A percentile compares a stretch with the other conserved stretches of the same genome.
phyloP scores from a whole-genome alignment of 495 filamentous ascomycete species.

The Hyaloscypha hepaticicola region DNA sequence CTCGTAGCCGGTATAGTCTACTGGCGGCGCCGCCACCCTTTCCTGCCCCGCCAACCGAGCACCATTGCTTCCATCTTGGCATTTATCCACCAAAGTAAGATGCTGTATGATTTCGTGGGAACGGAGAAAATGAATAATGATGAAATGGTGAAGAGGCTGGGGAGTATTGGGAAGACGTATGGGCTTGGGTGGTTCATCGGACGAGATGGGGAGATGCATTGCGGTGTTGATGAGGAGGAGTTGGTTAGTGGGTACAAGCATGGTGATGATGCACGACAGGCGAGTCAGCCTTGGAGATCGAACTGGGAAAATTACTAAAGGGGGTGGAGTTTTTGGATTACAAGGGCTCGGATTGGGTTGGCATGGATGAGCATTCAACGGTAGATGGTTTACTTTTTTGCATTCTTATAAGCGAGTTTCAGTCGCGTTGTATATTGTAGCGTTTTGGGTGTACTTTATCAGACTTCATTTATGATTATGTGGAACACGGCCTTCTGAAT shows the following conservation, averaged over 20 bases:
- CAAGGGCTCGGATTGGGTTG: background rate
- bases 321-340: background rate
- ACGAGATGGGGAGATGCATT: slow-evolving; percentile 61
- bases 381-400: background rate
- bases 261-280: slow-evolving; percentile 40
- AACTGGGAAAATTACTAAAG: slow-evolving; percentile 26
- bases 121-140: slow-evolving; percentile 58
- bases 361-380: background rate
- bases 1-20: slow-evolving; percentile 54
- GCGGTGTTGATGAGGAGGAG: slow-evolving; percentile 71
- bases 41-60: slow-evolving; percentile 69
- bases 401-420: background rate
- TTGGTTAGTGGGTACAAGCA: slow-evolving; percentile 58
- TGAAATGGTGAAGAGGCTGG: slow-evolving; percentile 55
- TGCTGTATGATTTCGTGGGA: slow-evolving; percentile 68
- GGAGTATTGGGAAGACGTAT: slow-evolving; percentile 58
- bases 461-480: background rate
- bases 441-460: background rate
- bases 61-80: slow-evolving; percentile 71
- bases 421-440: background rate
- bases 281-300: slow-evolving; percentile 29
- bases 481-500: background rate
- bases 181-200: slow-evolving; percentile 72
- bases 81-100: slow-evolving; percentile 71
- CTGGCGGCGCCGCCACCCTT: slow-evolving; percentile 54